Evolutionary conservation across 352 stramenopile species (phyloP).

Genomic region (Halophytophthora batemanensis): DNA sequence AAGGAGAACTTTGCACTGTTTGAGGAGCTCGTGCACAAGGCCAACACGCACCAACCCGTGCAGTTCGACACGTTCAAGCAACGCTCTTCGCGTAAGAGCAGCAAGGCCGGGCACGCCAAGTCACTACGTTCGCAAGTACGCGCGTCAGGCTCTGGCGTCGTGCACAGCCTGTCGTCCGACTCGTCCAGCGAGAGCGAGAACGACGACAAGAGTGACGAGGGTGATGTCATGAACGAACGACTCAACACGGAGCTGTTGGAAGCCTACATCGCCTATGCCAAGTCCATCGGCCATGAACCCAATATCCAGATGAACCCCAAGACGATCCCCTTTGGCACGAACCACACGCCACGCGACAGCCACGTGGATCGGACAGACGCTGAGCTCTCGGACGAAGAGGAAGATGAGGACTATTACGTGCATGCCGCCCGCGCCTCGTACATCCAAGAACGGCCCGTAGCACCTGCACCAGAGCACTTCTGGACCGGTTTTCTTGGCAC

Average conservation of each 20-base stretch:
- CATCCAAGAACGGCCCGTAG: slow-evolving; percentile 31
- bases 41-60: slow-evolving; percentile 54
- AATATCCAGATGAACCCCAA: slow-evolving; percentile 78
- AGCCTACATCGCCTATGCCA: slow-evolving; percentile 93
- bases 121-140: slow-evolving; percentile 17
- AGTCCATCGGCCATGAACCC: slow-evolving; percentile 78
- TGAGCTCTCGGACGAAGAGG: slow-evolving; percentile 42
- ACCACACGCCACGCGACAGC: slow-evolving; percentile 36
- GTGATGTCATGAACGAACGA: slow-evolving; percentile 79
- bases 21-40: slow-evolving; percentile 50
- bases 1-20: slow-evolving; percentile 53
- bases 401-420: slow-evolving; percentile 13
- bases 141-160: slow-evolving; percentile 15
- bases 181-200: slow-evolving; percentile 57
- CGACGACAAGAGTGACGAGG: slow-evolving; percentile 30
- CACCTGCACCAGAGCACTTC: slow-evolving; percentile 33
- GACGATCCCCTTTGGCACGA: slow-evolving; percentile 36
- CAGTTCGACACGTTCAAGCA: slow-evolving; percentile 45
- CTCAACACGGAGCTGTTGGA: slow-evolving; percentile 93
- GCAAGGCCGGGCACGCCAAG: slow-evolving; percentile 11
- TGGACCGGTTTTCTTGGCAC: slow-evolving; percentile 54
- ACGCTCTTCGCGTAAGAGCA: slow-evolving; percentile 18
- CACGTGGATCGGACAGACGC: slow-evolving; percentile 52
- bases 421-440: slow-evolving; percentile 31
- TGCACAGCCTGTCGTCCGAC: slow-evolving; percentile 50